These are phyloP conservation scores for Colletotrichum sansevieriae DNA, from an alignment of 2,329 filamentous ascomycete genomes.

Conservation along the genomic window DNA sequence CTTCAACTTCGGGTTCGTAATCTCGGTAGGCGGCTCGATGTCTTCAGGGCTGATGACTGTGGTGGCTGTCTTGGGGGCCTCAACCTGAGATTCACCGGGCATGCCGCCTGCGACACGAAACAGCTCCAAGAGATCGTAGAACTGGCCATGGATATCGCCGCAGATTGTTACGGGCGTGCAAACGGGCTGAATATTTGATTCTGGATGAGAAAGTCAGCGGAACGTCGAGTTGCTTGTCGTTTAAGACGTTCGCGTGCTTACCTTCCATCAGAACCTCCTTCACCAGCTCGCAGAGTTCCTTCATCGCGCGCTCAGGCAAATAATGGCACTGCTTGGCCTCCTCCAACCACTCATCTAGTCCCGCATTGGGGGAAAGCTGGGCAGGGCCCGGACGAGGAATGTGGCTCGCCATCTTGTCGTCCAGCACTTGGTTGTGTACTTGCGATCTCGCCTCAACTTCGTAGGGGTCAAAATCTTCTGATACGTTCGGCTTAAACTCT, in stretches of 20 bases:
- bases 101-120: conserved; percentile 97
- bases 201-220: conserved; percentile 58
- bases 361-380: conserved; percentile 84
- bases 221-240: neutral
- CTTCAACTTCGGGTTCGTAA: conserved; percentile 87
- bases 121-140: conserved; percentile 96
- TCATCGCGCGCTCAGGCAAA: conserved; percentile 96
- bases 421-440: conserved; percentile 29
- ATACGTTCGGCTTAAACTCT: conserved; percentile 31
- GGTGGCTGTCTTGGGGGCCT: conserved; percentile 76
- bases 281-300: conserved; percentile 97
- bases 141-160: conserved; percentile 98
- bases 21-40: conserved; percentile 90
- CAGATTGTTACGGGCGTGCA: conserved; percentile 96
- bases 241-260: conserved; percentile 52
- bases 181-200: conserved; percentile 99
- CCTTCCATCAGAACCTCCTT: conserved; percentile 99
- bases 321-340: conserved; percentile 98
- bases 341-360: conserved; percentile 95
- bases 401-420: conserved; percentile 55
- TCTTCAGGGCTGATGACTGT: conserved; percentile 89
- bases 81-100: conserved; percentile 83
- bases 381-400: conserved; percentile 94
- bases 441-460: conserved; percentile 17
- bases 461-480: conserved; percentile 28